Base-by-base conservation (phyloP, 176 grass and related monocot genomes). In the Luzula sylvatica region DNA sequence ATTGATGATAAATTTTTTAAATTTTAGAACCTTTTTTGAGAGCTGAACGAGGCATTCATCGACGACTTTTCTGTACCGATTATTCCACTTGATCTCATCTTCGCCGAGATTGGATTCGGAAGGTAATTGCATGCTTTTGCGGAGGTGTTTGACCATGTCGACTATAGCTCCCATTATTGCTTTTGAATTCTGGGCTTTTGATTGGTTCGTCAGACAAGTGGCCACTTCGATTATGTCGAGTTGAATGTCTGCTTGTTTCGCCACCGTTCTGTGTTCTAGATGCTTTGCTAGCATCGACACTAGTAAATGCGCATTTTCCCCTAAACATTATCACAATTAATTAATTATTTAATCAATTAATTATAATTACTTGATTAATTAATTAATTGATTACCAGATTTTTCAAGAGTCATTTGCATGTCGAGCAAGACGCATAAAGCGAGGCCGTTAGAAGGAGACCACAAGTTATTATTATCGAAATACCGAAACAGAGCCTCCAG, bases 401-500 rank as follows among this genome's bases (percentile, higher is more conserved):
- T 96, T 23, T 89, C 81, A 66, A 96, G 85, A 70, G 88, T 75
- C 55, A 68, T 72, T 65, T 96, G 90, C 74, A 96, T 86, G 66
- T 96, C 90, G 52, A 89, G 60, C 41, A 96, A 67, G 49, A 89
- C 72, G 73, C 84, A 76, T 23, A 86, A 51, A 42, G 84, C 90
- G 61, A 89, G 68, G 55, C 90, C 81, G 52, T 66, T 86, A 18
- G 76, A 71, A 79, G 84, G 64, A 40, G 81, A 86, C 90, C 90
- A 96, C 52, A 82, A 29, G 56, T 61, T 79, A 50, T 79, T 86
- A 50, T 60, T 82, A 69, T 86, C 90, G 82, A 96, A 96, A 72
- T 82, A 96, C 41, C 90, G 80, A 71, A 96, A 96, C 73, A 96
- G 75, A 57, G 90, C 54, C 46, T 96, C 90, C 51, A 96, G 73